A percentile compares a stretch with the other conserved stretches of the same genome.
Evolutionary conservation across 345 rosid species (phyloP).

Genomic region (Gossypium arboreum): DNA sequence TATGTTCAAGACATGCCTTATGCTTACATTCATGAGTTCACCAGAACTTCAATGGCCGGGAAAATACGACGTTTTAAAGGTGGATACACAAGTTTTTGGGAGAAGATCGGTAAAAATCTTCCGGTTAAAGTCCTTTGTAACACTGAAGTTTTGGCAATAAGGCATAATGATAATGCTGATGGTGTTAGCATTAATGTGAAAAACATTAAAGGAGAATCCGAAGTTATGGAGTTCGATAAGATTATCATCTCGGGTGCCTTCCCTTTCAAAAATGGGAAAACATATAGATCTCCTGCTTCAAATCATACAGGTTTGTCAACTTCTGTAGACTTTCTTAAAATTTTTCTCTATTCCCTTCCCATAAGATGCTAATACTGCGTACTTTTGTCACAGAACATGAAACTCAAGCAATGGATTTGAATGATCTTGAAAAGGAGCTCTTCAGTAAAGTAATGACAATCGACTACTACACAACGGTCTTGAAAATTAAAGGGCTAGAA

Average conservation of each 20-base stretch:
- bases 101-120: conserved; percentile 42
- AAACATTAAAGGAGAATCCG: conserved; percentile 30
- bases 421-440: conserved; percentile 48
- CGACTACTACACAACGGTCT: conserved; percentile 61
- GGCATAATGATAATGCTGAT: conserved; percentile 31
- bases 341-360: not conserved
- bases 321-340: not conserved
- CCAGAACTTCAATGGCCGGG: conserved; percentile 69
- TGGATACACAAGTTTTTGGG: conserved; percentile 58
- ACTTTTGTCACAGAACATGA: conserved; percentile 39
- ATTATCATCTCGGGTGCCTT: conserved; percentile 54
- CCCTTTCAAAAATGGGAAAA: conserved; percentile 42
- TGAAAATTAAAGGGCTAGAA: conserved; percentile 56
- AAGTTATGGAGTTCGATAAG: conserved; percentile 50
- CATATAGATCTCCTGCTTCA: conserved; percentile 43
- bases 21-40: conserved; percentile 65
- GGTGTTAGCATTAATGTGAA: conserved; percentile 35
- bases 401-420: conserved; percentile 39
- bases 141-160: conserved; percentile 46
- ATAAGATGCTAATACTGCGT: not conserved
- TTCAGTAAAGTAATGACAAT: conserved; percentile 56
- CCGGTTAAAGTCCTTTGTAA: conserved; percentile 38
- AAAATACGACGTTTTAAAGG: conserved; percentile 58
- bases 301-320: conserved; percentile 34
- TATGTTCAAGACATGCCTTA: conserved; percentile 67